phyloP scores from a whole-genome alignment of 2,329 filamentous ascomycete species.

The Cytospora leucostoma region DNA sequence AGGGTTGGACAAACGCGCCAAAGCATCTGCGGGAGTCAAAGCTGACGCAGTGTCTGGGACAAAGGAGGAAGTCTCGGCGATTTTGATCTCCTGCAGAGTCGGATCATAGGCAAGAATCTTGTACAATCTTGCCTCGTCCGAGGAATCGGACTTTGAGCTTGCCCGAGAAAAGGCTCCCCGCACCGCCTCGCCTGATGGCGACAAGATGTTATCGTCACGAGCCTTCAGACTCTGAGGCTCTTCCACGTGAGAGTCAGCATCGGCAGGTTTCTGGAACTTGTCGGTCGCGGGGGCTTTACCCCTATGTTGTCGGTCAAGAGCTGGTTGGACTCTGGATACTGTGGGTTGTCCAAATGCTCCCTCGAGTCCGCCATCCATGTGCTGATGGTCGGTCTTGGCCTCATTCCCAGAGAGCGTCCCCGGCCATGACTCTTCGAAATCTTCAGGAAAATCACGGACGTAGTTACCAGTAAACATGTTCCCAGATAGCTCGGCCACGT shows the following conservation, averaged over 20 bases:
- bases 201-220: constrained; percentile 47
- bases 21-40: constrained; percentile 59
- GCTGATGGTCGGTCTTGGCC: background rate
- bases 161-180: constrained; percentile 7
- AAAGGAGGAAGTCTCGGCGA: constrained; percentile 61
- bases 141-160: constrained; percentile 3
- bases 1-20: constrained; percentile 62
- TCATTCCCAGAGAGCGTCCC: constrained; percentile 17
- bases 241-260: constrained; percentile 45
- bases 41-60: constrained; percentile 50
- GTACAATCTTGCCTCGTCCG: constrained; percentile 46
- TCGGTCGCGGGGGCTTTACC: constrained; percentile 13
- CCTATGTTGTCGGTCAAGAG: constrained; percentile 31
- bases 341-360: constrained; percentile 13
- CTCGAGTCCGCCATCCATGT: constrained; percentile 25
- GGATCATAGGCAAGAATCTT: constrained; percentile 69
- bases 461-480: constrained; percentile 49
- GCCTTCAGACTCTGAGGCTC: constrained; percentile 51
- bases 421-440: constrained; percentile 49
- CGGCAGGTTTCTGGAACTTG: constrained; percentile 33
- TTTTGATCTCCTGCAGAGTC: constrained; percentile 56
- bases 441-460: constrained; percentile 54
- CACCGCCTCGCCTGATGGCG: constrained; percentile 34
- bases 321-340: constrained; percentile 30
- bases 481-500: background rate